These are phyloP conservation scores for Skeletonema menzelii DNA, from an alignment of 108 stramenopile species.

Conservation along the genomic window DNA sequence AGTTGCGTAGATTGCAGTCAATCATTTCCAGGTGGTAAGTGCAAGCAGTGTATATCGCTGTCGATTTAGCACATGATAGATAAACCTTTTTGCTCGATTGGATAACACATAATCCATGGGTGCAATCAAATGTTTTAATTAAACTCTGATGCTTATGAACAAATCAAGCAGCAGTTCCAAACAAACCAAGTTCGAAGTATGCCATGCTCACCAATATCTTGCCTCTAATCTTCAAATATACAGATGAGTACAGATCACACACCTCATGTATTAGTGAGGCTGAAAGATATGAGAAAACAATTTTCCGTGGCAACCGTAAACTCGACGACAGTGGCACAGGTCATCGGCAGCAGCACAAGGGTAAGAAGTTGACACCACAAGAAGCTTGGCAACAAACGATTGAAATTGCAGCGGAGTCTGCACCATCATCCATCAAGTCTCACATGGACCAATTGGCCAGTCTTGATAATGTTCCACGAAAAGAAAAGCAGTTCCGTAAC, in stretches of 20 bases:
- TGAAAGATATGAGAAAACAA: constrained; percentile 80
- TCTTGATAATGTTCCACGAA: constrained; percentile 84
- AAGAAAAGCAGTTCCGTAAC: constrained; percentile 91
- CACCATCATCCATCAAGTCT: constrained; percentile 55
- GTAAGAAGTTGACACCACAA: constrained; percentile 64
- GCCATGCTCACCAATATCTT: constrained; percentile 7
- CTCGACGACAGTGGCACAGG: constrained; percentile 26
- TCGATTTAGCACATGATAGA: constrained; percentile 34
- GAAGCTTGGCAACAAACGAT: constrained; percentile 81
- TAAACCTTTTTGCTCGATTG: constrained; percentile 47
- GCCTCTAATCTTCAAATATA: not conserved
- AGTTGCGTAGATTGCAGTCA: constrained; percentile 84
- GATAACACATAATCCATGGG: constrained; percentile 64
- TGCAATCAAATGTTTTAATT: constrained; percentile 92
- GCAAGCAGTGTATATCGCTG: not conserved
- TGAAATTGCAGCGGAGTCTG: constrained; percentile 43
- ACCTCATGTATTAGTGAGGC: constrained; percentile 89
- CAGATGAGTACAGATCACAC: constrained; percentile 85
- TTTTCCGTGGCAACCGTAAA: constrained; percentile 45
- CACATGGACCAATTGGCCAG: constrained; percentile 61
- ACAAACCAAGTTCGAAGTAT: not conserved
- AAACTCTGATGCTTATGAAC: constrained; percentile 73
- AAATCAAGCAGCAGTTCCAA: not conserved
- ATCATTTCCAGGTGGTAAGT: constrained; percentile 85
- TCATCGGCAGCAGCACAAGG: constrained; percentile 29